A percentile compares a stretch with the other conserved stretches of the same genome.
Evolutionary conservation across 2,329 filamentous ascomycete genomes (phyloP).

Genomic region (Apiospora sp.): DNA sequence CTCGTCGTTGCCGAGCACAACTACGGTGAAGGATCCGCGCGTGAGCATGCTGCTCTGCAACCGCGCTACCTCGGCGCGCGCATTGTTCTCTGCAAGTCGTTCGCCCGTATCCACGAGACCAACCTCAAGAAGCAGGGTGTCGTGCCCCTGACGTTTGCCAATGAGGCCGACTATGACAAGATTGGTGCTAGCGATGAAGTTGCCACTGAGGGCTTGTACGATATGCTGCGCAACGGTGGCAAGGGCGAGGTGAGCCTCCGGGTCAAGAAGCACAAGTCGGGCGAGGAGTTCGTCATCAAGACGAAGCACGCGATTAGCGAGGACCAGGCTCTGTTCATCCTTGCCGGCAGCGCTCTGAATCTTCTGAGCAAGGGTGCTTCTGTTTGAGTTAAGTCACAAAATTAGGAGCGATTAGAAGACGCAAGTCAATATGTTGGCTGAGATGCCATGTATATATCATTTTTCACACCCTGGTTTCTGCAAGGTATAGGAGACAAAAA

Average conservation of each 20-base stretch:
- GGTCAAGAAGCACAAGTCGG: constrained; percentile 67
- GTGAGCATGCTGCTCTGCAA: constrained; percentile 90
- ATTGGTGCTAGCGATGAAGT: constrained; percentile 87
- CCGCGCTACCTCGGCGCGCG: constrained; percentile 89
- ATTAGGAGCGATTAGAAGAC: background rate
- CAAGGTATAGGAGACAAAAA: background rate
- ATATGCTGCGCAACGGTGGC: constrained; percentile 81
- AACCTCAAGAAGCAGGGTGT: constrained; percentile 98
- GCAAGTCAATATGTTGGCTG: background rate
- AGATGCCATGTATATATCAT: constrained; percentile 9
- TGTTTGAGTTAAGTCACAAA: background rate
- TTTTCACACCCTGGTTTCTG: background rate
- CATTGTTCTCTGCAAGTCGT: constrained; percentile 84
- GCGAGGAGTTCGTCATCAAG: constrained; percentile 72
- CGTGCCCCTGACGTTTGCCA: constrained; percentile 88
- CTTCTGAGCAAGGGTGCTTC: constrained; percentile 65
- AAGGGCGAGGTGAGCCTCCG: constrained; percentile 76
- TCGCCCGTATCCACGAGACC: constrained; percentile 93
- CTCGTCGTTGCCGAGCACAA: constrained; percentile 97
- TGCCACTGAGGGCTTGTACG: constrained; percentile 80
- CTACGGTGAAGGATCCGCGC: constrained; percentile 89
- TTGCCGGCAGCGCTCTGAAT: constrained; percentile 94
- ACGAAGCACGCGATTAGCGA: constrained; percentile 89
- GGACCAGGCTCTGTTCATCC: constrained; percentile 91
- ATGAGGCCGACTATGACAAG: constrained; percentile 87